Evolutionary conservation across 139 green algal species (phyloP).

Genomic region (Micractinium sp.): DNA sequence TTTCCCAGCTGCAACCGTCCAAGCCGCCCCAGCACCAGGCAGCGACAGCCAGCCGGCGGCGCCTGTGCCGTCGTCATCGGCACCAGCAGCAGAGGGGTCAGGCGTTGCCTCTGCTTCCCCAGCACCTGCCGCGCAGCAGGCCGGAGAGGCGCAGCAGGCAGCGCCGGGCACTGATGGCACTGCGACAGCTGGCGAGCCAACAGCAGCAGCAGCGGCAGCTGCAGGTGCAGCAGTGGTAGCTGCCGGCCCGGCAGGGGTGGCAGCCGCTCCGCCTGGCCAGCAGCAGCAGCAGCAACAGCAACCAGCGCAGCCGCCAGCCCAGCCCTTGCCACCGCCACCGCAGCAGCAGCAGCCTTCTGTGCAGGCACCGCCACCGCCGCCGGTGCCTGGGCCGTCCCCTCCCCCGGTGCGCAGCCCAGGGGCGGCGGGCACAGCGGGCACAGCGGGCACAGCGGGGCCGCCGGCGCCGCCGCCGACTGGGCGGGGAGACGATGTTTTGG

Average conservation of each 20-base stretch:
- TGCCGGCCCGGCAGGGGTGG: background rate
- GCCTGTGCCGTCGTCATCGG: background rate
- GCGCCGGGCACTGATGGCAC: background rate
- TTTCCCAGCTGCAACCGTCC: too few relatives aligned
- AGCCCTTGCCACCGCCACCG: background rate
- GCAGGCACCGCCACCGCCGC: background rate
- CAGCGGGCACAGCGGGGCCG: background rate
- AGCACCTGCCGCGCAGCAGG: background rate
- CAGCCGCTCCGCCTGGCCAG: too few relatives aligned
- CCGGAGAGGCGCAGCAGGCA: background rate
- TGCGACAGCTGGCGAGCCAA: background rate
- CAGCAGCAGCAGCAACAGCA: slow-evolving; percentile 21
- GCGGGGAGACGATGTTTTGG: background rate
- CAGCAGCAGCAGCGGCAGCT: background rate
- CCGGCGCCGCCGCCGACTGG: background rate
- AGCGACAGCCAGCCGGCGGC: background rate
- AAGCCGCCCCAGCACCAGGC: background rate
- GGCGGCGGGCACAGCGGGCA: background rate
- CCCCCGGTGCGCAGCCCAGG: background rate
- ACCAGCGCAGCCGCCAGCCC: background rate
- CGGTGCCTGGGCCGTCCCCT: background rate
- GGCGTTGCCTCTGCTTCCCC: background rate
- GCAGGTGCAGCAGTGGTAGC: background rate
- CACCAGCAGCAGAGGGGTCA: background rate
- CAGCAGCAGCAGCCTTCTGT: background rate